Evolutionary conservation across 768 basidiomycete species (phyloP), one percentile per base, ranked within the genome.

Genomic region (Austroboletus festivus): DNA sequence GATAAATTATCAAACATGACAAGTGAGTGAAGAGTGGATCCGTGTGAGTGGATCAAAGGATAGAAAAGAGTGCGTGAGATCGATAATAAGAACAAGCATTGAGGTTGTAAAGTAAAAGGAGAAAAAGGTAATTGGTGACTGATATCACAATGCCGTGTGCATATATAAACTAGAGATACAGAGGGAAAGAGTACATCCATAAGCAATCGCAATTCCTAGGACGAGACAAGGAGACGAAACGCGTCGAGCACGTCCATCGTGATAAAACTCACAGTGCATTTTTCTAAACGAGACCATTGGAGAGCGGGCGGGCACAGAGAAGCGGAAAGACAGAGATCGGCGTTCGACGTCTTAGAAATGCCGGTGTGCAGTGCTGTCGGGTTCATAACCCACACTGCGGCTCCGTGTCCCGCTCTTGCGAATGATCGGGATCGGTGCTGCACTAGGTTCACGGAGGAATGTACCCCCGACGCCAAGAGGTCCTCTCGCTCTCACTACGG

Each of bases 361-460:
- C 20, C 53, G 49, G n/a, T 51, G 53, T 2, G 53, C 28, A 38
- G 46, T 23, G 21, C 40, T 38, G 21, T 55, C 46, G 20, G 47
- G 51, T 19, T 66, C 56, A 24, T 54, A 47, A 15, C 60, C 65
- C 37, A 56, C 58, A 18, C 65, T 67, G 21, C 58, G 65, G 41
- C 67, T 67, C 22, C 67, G 58, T 12, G 46, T 38, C 16, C 55
- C 58, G 30, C 24, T 55, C 31, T 56, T 58, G 49, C 54, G 54
- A 11, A 22, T 21, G 13, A 60, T 62, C 26, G 55, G 51, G 37
- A 57, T 60, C 11, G 67, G 67, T n/a, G 56, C 42, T 4, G 52
- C 34, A 24, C 62, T 58, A 1, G 64, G 60, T 2, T 67, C 57
- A 31, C 65, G 53, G 20, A 68, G 59, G 42, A 68, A 69, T 5